Percentiles rank a stretch among this genome's conserved stretches.
Evolutionary conservation across 2,329 filamentous ascomycete species (phyloP).

Genomic region (Penicillium occitanis): DNA sequence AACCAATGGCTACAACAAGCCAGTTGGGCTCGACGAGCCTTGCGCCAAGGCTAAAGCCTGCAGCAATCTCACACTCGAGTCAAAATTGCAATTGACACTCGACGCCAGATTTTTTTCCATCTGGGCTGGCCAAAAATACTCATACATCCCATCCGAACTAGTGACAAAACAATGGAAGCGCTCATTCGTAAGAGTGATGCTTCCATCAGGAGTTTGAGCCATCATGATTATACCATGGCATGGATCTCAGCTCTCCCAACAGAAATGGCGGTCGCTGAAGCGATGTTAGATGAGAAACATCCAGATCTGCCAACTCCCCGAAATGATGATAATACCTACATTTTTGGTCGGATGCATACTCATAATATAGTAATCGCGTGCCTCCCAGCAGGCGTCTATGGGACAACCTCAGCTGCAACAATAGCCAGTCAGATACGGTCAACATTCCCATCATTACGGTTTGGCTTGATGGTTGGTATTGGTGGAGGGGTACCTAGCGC

Average conservation of each 20-base stretch:
- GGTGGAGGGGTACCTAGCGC: constrained; percentile 31
- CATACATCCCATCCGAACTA: neutral
- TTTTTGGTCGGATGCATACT: constrained; percentile 15
- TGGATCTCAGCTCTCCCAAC: constrained; percentile 22
- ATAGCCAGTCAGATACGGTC: constrained; percentile 18
- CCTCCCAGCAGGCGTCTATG: constrained; percentile 34
- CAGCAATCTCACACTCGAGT: neutral
- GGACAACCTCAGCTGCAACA: constrained; percentile 26
- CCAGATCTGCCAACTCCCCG: neutral
- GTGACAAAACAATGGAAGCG: neutral
- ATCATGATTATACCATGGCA: constrained; percentile 18
- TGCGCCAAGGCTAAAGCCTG: neutral
- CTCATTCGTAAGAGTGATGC: neutral
- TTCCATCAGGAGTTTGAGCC: neutral
- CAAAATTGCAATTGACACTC: neutral
- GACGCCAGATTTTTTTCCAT: neutral
- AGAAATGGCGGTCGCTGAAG: constrained; percentile 19
- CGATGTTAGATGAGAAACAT: constrained; percentile 20
- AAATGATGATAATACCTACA: constrained; percentile 7
- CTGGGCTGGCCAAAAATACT: neutral
- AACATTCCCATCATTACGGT: constrained; percentile 23
- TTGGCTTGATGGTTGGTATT: constrained; percentile 45
- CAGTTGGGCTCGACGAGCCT: neutral
- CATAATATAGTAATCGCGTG: constrained; percentile 39
- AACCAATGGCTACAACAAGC: neutral